These are phyloP conservation scores for Backusella luteola DNA, from an alignment of 192 early-diverging fungal genomes.

Conservation along the genomic window DNA sequence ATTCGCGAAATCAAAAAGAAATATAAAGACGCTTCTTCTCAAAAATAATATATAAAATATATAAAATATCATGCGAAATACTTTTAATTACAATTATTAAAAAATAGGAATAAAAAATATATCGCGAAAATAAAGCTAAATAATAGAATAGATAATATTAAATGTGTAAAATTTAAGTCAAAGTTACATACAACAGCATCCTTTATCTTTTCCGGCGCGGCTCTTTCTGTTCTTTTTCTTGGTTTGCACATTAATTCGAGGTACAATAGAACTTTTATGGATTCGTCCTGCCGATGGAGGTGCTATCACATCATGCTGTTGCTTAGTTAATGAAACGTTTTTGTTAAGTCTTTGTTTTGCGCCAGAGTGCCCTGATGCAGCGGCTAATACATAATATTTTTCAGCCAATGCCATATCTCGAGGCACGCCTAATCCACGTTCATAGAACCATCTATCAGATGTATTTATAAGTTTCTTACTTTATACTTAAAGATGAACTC, in stretches of 20 bases:
- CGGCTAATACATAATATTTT: constrained; percentile 29
- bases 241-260: no score
- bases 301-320: constrained; percentile 8
- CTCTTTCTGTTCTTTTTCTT: constrained; percentile 4
- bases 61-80: not conserved
- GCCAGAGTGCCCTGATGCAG: constrained; percentile 21
- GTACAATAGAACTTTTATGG: not conserved
- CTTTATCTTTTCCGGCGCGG: not conserved
- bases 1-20: not conserved
- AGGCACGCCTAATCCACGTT: constrained; percentile 28
- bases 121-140: not conserved
- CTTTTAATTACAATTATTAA: not conserved
- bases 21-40: not conserved
- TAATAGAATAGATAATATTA: not conserved
- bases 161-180: not conserved
- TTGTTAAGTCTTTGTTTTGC: constrained; percentile 11
- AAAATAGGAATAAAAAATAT: not conserved
- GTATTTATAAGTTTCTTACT: not conserved
- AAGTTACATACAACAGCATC: constrained; percentile 1
- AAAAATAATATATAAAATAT: not conserved
- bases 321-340: not conserved
- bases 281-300: not conserved
- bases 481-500: not conserved
- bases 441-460: constrained; percentile 32
- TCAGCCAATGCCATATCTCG: constrained; percentile 20